Evolutionary conservation across 805 yeast species (phyloP).

Genomic region (Yamadazyma tumulicola): DNA sequence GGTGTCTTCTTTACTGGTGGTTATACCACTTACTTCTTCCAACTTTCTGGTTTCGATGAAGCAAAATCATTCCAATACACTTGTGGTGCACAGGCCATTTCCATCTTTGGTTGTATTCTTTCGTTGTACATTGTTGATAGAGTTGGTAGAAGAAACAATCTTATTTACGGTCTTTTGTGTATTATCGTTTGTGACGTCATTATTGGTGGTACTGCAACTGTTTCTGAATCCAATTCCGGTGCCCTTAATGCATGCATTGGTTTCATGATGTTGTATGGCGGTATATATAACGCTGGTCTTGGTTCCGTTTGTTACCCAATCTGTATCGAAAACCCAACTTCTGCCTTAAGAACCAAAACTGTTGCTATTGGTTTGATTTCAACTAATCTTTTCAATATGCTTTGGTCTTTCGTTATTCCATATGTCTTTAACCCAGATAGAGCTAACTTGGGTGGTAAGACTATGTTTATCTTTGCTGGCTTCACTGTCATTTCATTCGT

Average conservation of each 20-base stretch:
- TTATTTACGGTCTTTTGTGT: conserved; percentile 39
- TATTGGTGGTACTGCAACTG: conserved; percentile 34
- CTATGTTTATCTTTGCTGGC: conserved; percentile 37
- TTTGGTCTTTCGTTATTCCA: conserved; percentile 23
- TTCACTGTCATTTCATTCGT: conserved; percentile 19
- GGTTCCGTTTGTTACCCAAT: conserved; percentile 39
- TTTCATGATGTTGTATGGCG: conserved; percentile 43
- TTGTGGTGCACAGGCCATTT: conserved; percentile 40
- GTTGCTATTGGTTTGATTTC: conserved; percentile 24
- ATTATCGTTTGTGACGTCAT: conserved; percentile 22
- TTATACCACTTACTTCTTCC: conserved; percentile 47
- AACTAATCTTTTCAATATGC: conserved; percentile 26
- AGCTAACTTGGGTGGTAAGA: conserved; percentile 39
- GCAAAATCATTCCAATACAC: conserved; percentile 42
- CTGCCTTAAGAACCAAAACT: conserved; percentile 35
- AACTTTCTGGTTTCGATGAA: conserved; percentile 44
- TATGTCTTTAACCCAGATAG: conserved; percentile 34
- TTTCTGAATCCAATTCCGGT: conserved; percentile 28
- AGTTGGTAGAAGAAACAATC: conserved; percentile 38
- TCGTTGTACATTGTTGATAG: conserved; percentile 40
- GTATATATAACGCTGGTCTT: conserved; percentile 38
- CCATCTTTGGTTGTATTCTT: conserved; percentile 38
- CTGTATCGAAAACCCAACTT: conserved; percentile 36
- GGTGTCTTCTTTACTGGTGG: conserved; percentile 44
- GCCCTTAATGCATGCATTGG: conserved; percentile 37